phyloP scores from a whole-genome alignment of 768 basidiomycete species.

The Suillus subluteus region DNA sequence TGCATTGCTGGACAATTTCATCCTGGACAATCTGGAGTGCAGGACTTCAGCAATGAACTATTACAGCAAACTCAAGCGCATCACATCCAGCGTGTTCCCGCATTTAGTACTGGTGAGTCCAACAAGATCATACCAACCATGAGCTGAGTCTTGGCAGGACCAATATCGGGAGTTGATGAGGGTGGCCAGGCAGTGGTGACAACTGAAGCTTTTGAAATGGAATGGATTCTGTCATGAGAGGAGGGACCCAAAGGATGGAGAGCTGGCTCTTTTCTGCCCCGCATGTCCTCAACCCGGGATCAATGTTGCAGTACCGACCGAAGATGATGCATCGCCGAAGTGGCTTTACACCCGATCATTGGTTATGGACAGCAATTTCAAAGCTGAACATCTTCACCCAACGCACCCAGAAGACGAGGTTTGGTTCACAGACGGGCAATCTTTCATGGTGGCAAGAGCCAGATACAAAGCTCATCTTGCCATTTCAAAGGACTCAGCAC shows the following conservation, averaged over 20 bases:
- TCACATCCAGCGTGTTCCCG: not conserved
- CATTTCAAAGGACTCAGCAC: not conserved
- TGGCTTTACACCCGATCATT: not conserved
- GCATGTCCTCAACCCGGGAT: slow-evolving; percentile 12
- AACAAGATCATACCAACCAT: no score
- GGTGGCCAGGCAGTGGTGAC: slow-evolving; percentile 19
- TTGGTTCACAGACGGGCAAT: slow-evolving; percentile 14
- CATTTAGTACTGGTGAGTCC: not conserved
- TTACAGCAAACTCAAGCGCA: not conserved
- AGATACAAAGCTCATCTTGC: not conserved
- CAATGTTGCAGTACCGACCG: not conserved
- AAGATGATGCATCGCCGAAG: no score
- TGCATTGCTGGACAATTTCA: slow-evolving; percentile 5
- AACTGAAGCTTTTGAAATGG: slow-evolving; percentile 27
- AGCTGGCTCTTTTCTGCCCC: slow-evolving; percentile 1
- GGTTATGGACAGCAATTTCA: slow-evolving; percentile 5
- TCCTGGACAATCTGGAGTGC: slow-evolving; percentile 5
- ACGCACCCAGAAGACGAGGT: slow-evolving; percentile 18
- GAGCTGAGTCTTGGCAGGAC: no score
- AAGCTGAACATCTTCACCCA: slow-evolving; percentile 9
- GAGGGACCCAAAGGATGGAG: not conserved
- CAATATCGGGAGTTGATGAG: slow-evolving; percentile 23
- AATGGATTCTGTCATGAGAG: slow-evolving; percentile 12
- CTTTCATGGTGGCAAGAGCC: not conserved
- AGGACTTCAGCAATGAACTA: not conserved